Conservation (phyloP, 2,329 filamentous ascomycete genomes). For the Neonectria punicea region DNA sequence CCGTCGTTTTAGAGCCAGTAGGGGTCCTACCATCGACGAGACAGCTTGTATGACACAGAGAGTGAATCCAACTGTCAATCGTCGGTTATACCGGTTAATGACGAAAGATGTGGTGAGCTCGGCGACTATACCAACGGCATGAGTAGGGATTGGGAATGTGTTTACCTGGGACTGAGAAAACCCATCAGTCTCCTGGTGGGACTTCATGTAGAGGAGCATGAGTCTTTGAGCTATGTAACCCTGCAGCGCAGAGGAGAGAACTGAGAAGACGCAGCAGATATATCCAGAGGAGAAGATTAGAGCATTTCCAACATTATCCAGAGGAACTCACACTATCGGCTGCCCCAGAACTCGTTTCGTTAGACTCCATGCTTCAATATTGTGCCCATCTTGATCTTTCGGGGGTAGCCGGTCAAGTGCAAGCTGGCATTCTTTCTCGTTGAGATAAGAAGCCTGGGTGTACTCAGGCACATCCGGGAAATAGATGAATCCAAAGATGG, state of each 20-base stretch:
- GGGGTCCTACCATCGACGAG: too few relatives aligned
- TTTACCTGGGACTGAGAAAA: slow-evolving; percentile 42
- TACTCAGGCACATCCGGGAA: slow-evolving; percentile 47
- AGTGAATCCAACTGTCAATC: slow-evolving; percentile 18
- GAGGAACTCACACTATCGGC: slow-evolving; percentile 40
- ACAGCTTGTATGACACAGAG: slow-evolving; percentile 31
- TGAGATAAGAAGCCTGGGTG: slow-evolving; percentile 49
- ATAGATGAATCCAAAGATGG: slow-evolving; percentile 33
- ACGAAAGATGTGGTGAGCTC: slow-evolving; percentile 33
- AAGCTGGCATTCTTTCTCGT: slow-evolving; percentile 47
- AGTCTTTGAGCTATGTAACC: slow-evolving; percentile 40
- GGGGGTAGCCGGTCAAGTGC: slow-evolving; percentile 45
- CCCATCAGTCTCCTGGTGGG: slow-evolving; percentile 29
- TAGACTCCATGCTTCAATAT: slow-evolving; percentile 46
- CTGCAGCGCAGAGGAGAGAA: slow-evolving; percentile 31
- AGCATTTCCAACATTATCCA: fast-evolving
- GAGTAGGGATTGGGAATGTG: slow-evolving; percentile 38
- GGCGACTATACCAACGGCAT: slow-evolving; percentile 39
- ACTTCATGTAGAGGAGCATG: slow-evolving; percentile 41
- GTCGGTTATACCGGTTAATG: slow-evolving; percentile 33
- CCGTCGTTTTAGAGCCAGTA: too few relatives aligned
- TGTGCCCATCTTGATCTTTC: slow-evolving; percentile 48
- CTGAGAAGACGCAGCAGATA: slow-evolving; percentile 45
- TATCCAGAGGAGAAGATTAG: slow-evolving; percentile 9
- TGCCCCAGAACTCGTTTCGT: slow-evolving; percentile 42